Evolutionary conservation across 176 grass and related monocot genomes (phyloP), one percentile per base, ranked within the genome.

Genomic region (Raddia distichophylla): DNA sequence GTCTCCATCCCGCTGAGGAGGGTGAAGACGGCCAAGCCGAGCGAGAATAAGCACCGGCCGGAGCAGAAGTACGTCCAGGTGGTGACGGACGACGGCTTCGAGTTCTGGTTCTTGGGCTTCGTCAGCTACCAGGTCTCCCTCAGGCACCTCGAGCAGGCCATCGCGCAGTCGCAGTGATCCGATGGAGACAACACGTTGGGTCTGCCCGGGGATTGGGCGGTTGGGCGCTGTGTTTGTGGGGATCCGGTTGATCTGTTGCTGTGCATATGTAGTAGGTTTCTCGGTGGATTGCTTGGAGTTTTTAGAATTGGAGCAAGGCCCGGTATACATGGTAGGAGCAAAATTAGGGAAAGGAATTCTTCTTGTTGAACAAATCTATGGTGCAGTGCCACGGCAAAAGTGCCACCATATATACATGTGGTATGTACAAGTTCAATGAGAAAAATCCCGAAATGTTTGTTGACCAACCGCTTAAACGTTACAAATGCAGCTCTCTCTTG

Each of bases 31-130:
- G 87, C 88, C 7, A 79, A 17, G 52, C 80, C 74, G 0, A 94
- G 92, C 49, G 80, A 87, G 79, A 91, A 94, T 79, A 60, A 17
- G 79, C 45, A 90, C 78, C 91, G 84, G 53, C 90, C 91, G 27
- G 90, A 92, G 64, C 82, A 97, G 81, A 97, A 91, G 62, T 97
- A 94, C 87, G 19, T 97, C 17, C 90, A 97, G 67, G 64, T 97
- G 27, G 60, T 97, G 0, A 92, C 92, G 0, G 80, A 85, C 57
- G 94, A 97, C 80, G 87, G 93, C 7, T 97, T 94, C 66, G 92
- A 94, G 85, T 97, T 97, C 86, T 97, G 94, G 94, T 97, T 97
- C 80, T 85, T 97, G 92, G 87, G 85, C 0, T 97, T 97, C 80
- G 86, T 91, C 50, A 91, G 79, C 17, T 89, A 82, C 48, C 85